Evolutionary conservation across 441 rosid species (phyloP).

Genomic region (Omphalea diandra): DNA sequence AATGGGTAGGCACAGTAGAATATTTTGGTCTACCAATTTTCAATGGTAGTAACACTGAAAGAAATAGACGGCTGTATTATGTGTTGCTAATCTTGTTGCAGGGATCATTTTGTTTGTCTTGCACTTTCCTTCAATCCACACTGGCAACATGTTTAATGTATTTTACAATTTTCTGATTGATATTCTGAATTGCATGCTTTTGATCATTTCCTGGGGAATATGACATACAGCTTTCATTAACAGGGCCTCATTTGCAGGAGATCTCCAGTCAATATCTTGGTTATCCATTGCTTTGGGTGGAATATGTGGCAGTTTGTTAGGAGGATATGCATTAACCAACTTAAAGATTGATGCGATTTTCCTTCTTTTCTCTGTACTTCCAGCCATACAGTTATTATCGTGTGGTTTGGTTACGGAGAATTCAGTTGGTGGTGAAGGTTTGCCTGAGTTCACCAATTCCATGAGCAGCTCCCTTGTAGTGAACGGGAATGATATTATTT

Average conservation of each 20-base stretch:
- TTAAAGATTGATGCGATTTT: slow-evolving; percentile 66
- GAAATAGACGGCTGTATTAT: too few relatives aligned
- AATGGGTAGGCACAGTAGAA: neutral
- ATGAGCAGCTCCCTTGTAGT: slow-evolving; percentile 29
- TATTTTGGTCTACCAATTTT: neutral
- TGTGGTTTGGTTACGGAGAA: slow-evolving; percentile 72
- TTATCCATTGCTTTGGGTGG: slow-evolving; percentile 91
- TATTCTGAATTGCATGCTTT: slow-evolving; percentile 2
- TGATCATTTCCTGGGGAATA: slow-evolving; percentile 1
- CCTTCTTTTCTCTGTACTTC: slow-evolving; percentile 71
- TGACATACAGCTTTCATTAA: slow-evolving; percentile 20
- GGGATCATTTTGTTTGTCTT: neutral
- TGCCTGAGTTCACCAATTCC: slow-evolving; percentile 32
- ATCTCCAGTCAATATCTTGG: slow-evolving; percentile 93
- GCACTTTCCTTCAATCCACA: neutral
- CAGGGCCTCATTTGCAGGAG: slow-evolving; percentile 94
- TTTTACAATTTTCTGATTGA: neutral
- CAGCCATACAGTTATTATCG: slow-evolving; percentile 69
- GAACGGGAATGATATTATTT: slow-evolving; percentile 37
- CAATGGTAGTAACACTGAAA: neutral
- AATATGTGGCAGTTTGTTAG: slow-evolving; percentile 81
- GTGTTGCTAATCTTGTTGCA: neutral
- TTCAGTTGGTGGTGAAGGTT: slow-evolving; percentile 32
- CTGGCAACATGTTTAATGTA: neutral
- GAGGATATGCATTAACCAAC: slow-evolving; percentile 81